A percentile compares a stretch with the other conserved stretches of the same genome.
Conservation (phyloP, 441 rosid species). For the Biscutella auriculata region DNA sequence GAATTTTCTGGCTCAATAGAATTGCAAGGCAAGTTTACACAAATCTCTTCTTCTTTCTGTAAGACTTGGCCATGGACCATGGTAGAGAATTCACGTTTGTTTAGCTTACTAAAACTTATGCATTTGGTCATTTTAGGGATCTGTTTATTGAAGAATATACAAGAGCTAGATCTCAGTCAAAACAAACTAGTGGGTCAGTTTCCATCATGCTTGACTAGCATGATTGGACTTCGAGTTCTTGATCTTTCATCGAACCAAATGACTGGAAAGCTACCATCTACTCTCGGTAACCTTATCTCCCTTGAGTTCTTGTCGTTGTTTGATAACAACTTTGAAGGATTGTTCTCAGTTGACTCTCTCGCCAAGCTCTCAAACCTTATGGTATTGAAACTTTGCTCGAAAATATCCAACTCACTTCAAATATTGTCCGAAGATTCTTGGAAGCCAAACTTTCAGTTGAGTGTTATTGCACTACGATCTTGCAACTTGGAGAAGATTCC, state of each 20-base stretch:
- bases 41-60: too few species aligned
- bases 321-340: conserved; percentile 1
- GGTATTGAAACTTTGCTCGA: neutral
- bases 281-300: neutral
- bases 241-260: conserved; percentile 11
- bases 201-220: neutral
- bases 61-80: too few species aligned
- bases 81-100: too few species aligned
- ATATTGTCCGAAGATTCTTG: neutral
- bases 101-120: too few species aligned
- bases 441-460: conserved; percentile 12
- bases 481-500: conserved; percentile 16
- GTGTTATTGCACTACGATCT: neutral
- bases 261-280: neutral
- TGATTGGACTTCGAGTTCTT: conserved; percentile 4
- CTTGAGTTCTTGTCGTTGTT: conserved; percentile 3
- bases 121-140: neutral
- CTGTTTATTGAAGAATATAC: neutral
- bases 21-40: neutral
- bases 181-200: neutral
- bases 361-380: neutral
- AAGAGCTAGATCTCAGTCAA: neutral
- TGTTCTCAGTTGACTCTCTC: neutral
- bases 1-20: neutral
- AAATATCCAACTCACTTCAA: neutral